These are phyloP conservation scores for Dryas octopetala DNA, from an alignment of 306 rosid genomes.

Conservation along the genomic window DNA sequence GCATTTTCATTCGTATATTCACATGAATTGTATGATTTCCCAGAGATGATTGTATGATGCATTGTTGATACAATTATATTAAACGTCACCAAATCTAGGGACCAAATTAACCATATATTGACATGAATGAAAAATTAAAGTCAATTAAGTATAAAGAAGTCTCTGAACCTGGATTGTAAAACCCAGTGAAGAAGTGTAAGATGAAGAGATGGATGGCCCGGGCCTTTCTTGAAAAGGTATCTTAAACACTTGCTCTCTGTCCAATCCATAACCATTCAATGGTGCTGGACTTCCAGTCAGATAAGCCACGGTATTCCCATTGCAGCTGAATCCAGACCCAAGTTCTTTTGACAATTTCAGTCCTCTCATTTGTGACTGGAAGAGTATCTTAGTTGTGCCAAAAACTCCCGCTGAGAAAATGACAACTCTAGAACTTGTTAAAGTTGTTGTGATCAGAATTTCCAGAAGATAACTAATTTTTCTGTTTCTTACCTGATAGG, in stretches of 20 bases:
- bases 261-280: constrained; percentile 25
- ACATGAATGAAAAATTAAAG: background rate
- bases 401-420: constrained; percentile 35
- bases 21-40: too few relatives aligned
- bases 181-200: constrained; percentile 36
- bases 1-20: background rate
- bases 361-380: constrained; percentile 40
- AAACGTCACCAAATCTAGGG: background rate
- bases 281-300: constrained; percentile 38
- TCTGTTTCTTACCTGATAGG: constrained; percentile 31
- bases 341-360: constrained; percentile 34
- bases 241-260: constrained; percentile 28
- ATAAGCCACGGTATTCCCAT: constrained; percentile 40
- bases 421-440: background rate
- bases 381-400: constrained; percentile 40
- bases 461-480: background rate
- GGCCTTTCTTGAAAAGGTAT: constrained; percentile 35
- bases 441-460: background rate
- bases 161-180: constrained; percentile 34
- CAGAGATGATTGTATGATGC: background rate
- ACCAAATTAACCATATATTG: background rate
- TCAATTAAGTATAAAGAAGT: background rate
- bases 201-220: constrained; percentile 42
- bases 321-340: constrained; percentile 45
- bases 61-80: background rate